These are phyloP conservation scores for Leccinellum luteum DNA, from an alignment of 768 basidiomycete genomes.

Conservation along the genomic window DNA sequence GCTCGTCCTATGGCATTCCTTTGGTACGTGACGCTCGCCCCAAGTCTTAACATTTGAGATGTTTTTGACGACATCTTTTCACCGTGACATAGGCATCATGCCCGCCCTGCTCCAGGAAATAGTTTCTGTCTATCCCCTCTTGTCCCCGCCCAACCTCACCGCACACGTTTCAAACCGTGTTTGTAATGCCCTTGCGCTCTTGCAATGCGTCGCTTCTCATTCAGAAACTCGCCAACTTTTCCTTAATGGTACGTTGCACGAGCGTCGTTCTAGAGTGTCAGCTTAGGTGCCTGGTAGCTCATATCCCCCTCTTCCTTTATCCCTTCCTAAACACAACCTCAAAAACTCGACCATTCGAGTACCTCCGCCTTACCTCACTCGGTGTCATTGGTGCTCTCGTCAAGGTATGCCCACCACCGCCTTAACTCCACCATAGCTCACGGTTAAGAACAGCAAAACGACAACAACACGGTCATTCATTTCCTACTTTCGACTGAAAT, in stretches of 20 bases:
- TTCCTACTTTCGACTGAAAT: slow-evolving; percentile 99
- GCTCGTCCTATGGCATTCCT: slow-evolving; percentile 96
- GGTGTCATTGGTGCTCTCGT: slow-evolving; percentile 99
- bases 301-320: slow-evolving; percentile 93
- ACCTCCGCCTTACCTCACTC: slow-evolving; percentile 97
- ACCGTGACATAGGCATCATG: slow-evolving; percentile 78
- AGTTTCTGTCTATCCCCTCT: slow-evolving; percentile 94
- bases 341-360: slow-evolving; percentile 99
- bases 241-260: slow-evolving; percentile 66
- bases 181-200: slow-evolving; percentile 95
- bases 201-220: slow-evolving; percentile 98
- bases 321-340: slow-evolving; percentile 98
- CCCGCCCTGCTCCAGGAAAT: slow-evolving; percentile 96
- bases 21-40: slow-evolving; percentile 54
- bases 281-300: slow-evolving; percentile 53
- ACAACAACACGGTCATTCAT: slow-evolving; percentile 98
- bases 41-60: neutral
- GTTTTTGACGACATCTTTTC: neutral
- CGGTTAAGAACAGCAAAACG: slow-evolving; percentile 78
- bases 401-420: slow-evolving; percentile 56
- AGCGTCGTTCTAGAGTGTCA: neutral
- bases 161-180: slow-evolving; percentile 98
- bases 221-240: slow-evolving; percentile 94
- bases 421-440: slow-evolving; percentile 10
- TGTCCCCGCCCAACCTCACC: slow-evolving; percentile 93